Evolutionary conservation across 352 stramenopile genomes (phyloP).

Genomic region (Aphanomyces euteiches): DNA sequence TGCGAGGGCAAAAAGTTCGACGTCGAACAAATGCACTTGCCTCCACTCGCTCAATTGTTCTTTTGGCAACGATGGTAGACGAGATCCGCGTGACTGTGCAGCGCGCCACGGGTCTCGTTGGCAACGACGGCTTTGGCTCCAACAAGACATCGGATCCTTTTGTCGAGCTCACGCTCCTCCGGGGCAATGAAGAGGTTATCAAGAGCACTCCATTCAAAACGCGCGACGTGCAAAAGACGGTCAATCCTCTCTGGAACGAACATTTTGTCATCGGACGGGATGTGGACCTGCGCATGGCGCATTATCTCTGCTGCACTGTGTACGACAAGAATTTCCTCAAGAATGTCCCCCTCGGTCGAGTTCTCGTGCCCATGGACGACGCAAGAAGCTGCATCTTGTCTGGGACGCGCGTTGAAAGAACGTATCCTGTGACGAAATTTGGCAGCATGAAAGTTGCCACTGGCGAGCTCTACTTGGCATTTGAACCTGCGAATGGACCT

Average conservation of each 20-base stretch:
- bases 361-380: constrained; percentile 8
- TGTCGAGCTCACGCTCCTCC: constrained; percentile 63
- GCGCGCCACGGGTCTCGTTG: constrained; percentile 6
- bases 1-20: neutral
- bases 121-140: constrained; percentile 24
- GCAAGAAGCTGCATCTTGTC: neutral
- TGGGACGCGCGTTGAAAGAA: neutral
- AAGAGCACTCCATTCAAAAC: constrained; percentile 53
- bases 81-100: constrained; percentile 23
- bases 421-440: constrained; percentile 22
- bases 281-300: constrained; percentile 62
- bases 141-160: constrained; percentile 48
- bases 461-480: constrained; percentile 19
- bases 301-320: constrained; percentile 54
- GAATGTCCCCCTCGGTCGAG: constrained; percentile 26
- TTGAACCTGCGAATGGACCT: neutral
- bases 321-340: constrained; percentile 45
- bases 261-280: constrained; percentile 57
- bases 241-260: constrained; percentile 59
- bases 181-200: constrained; percentile 43
- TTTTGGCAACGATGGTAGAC: neutral
- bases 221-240: constrained; percentile 64
- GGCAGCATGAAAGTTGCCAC: constrained; percentile 23
- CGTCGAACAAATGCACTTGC: neutral
- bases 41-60: neutral